Conservation (phyloP, 352 stramenopile genomes). For the Nothophytophthora sp. region DNA sequence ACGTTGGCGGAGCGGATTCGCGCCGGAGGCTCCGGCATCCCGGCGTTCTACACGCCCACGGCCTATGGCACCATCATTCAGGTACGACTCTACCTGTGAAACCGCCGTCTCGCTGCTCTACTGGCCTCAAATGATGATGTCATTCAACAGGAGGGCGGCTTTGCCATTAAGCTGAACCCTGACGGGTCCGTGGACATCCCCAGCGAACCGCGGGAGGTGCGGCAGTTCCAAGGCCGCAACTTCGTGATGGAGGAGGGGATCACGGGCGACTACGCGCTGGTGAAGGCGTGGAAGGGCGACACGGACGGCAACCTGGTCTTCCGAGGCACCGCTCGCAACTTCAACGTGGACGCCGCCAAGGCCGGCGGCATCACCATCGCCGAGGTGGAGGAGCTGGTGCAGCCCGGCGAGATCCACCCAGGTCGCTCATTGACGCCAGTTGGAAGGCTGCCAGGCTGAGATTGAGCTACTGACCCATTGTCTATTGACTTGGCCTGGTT, state of each 20-base stretch:
- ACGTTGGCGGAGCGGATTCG: conserved; percentile 94
- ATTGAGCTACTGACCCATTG: not conserved
- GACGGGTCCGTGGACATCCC: conserved; percentile 73
- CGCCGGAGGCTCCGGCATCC: conserved; percentile 93
- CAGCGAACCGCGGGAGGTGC: conserved; percentile 68
- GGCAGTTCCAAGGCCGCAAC: conserved; percentile 85
- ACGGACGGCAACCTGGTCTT: conserved; percentile 97
- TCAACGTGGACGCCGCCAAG: conserved; percentile 96
- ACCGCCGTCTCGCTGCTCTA: not conserved
- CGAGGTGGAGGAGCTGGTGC: conserved; percentile 96
- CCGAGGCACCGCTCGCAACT: conserved; percentile 94
- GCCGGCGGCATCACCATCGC: conserved; percentile 93
- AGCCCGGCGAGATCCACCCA: conserved; percentile 92
- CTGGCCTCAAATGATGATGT: not conserved
- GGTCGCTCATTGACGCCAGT: too few relatives aligned
- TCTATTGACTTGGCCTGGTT: not conserved
- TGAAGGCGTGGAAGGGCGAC: conserved; percentile 97
- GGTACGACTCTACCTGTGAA: too few relatives aligned
- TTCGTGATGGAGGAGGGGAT: conserved; percentile 97
- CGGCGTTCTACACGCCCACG: conserved; percentile 96
- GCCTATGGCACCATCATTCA: conserved; percentile 93
- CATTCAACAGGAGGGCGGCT: conserved; percentile 57
- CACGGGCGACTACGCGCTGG: conserved; percentile 92
- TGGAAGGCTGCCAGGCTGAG: too few relatives aligned
- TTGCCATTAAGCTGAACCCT: conserved; percentile 73